phyloP scores from a whole-genome alignment of 2,329 filamentous ascomycete genomes.

The Fusarium verrucosum region DNA sequence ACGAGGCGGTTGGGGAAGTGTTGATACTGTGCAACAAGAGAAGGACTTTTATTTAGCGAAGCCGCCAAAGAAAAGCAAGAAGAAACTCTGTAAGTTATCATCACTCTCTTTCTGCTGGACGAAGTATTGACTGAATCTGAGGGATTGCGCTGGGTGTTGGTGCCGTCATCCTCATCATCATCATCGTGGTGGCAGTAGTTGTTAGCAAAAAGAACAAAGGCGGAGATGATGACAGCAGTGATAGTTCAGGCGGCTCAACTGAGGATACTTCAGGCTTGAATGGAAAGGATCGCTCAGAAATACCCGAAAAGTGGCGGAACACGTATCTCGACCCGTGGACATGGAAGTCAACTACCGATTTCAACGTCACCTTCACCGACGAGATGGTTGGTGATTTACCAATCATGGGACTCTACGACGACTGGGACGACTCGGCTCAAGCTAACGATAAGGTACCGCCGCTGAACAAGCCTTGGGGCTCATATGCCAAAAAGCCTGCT shows the following conservation, averaged over 20 bases:
- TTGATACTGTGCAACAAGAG: constrained; percentile 58
- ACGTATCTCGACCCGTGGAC: constrained; percentile 88
- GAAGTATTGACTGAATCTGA: constrained; percentile 45
- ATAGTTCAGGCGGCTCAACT: constrained; percentile 44
- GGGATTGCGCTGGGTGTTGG: constrained; percentile 66
- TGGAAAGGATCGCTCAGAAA: constrained; percentile 62
- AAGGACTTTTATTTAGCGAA: constrained; percentile 57
- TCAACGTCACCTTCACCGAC: constrained; percentile 94
- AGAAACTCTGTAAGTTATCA: constrained; percentile 66
- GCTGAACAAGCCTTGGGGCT: constrained; percentile 77
- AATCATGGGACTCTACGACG: constrained; percentile 85
- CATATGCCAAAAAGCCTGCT: constrained; percentile 81
- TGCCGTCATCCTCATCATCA: constrained; percentile 67
- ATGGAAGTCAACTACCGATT: constrained; percentile 89
- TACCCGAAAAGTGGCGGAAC: constrained; percentile 73
- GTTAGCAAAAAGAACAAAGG: constrained; percentile 72
- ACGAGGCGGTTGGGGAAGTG: constrained; percentile 55
- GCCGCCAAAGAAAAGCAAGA: constrained; percentile 60
- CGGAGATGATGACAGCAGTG: constrained; percentile 47
- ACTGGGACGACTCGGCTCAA: constrained; percentile 83
- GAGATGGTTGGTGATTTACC: constrained; percentile 86
- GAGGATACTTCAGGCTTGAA: constrained; percentile 53
- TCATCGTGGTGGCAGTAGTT: constrained; percentile 74
- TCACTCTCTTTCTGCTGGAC: background rate
- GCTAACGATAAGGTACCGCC: constrained; percentile 84